These are phyloP conservation scores for Fusarium hainanense DNA, from an alignment of 2,329 filamentous ascomycete genomes.

Conservation along the genomic window DNA sequence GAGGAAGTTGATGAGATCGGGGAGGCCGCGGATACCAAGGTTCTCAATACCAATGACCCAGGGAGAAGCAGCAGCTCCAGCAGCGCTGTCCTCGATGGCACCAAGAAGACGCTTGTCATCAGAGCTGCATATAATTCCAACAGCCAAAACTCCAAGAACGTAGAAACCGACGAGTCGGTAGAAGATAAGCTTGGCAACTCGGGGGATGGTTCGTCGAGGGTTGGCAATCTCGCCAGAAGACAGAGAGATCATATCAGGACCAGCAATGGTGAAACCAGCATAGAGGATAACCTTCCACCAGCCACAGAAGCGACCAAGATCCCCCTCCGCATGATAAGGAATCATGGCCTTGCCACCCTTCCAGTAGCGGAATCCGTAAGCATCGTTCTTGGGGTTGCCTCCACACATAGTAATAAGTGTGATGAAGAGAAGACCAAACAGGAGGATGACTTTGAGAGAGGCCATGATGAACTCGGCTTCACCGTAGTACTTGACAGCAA, in stretches of 20 bases:
- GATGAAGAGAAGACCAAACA: conserved; percentile 67
- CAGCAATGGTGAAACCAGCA: conserved; percentile 75
- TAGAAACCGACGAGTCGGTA: conserved; percentile 79
- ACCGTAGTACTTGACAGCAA: conserved; percentile 58
- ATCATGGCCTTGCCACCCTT: conserved; percentile 49
- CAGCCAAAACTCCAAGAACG: conserved; percentile 70
- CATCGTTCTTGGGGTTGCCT: conserved; percentile 70
- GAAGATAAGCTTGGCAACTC: conserved; percentile 78
- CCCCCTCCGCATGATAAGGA: conserved; percentile 55
- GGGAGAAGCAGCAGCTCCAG: conserved; percentile 67
- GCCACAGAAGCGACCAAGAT: conserved; percentile 70
- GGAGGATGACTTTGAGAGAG: conserved; percentile 61
- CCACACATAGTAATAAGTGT: conserved; percentile 77
- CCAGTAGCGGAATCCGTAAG: conserved; percentile 74
- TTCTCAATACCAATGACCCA: conserved; percentile 69
- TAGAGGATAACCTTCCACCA: conserved; percentile 68
- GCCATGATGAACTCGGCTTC: conserved; percentile 66
- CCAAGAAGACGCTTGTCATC: conserved; percentile 57
- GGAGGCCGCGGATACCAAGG: conserved; percentile 61
- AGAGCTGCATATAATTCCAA: conserved; percentile 65
- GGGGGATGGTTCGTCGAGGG: conserved; percentile 72
- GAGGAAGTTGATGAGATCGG: conserved; percentile 67
- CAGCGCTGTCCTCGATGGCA: conserved; percentile 60
- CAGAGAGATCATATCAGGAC: conserved; percentile 73
- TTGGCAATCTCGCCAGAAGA: conserved; percentile 70